Evolutionary conservation across 2,329 filamentous ascomycete genomes (phyloP).

Genomic region (Colletotrichum magnum): DNA sequence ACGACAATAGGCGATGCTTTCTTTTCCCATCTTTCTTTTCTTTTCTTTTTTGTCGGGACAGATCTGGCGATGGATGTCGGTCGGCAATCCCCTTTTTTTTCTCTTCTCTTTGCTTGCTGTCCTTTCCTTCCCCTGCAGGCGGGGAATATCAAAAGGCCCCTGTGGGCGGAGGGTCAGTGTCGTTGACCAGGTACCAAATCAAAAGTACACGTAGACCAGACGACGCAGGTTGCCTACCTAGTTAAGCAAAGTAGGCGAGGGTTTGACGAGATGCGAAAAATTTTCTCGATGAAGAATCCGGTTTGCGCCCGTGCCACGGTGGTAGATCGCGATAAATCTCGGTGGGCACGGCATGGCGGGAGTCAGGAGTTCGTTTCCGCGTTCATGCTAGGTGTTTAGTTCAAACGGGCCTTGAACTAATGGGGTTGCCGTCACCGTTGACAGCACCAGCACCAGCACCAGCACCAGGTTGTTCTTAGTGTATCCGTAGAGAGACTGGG

Average conservation of each 20-base stretch:
- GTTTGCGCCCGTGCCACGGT: conserved; percentile 1
- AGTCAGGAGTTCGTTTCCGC: conserved; percentile 24
- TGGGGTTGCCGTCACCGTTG: conserved; percentile 36
- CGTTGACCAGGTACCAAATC: not conserved
- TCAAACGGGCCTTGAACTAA: conserved; percentile 37
- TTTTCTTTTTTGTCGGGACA: not conserved
- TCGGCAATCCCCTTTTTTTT: conserved; percentile 6
- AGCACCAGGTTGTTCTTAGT: not conserved
- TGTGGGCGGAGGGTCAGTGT: not conserved
- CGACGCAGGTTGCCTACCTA: not conserved
- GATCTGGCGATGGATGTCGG: conserved; percentile 11
- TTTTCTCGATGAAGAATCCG: conserved; percentile 12
- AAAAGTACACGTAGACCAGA: too few species aligned
- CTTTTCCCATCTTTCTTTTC: not conserved
- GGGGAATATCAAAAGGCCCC: not conserved
- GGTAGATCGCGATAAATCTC: conserved; percentile 1
- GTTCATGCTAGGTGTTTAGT: conserved; percentile 22
- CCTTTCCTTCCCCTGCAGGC: not conserved
- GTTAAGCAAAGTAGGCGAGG: not conserved
- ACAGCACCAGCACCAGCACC: not conserved
- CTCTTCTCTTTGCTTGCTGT: not conserved
- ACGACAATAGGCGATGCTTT: conserved; percentile 4
- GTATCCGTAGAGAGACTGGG: too few species aligned
- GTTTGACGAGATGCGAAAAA: conserved; percentile 22
- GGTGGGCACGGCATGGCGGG: not conserved